Evolutionary conservation across 805 yeast genomes (phyloP), one percentile per base, ranked within the genome.

Genomic region (Ogataea paradorogensis): DNA sequence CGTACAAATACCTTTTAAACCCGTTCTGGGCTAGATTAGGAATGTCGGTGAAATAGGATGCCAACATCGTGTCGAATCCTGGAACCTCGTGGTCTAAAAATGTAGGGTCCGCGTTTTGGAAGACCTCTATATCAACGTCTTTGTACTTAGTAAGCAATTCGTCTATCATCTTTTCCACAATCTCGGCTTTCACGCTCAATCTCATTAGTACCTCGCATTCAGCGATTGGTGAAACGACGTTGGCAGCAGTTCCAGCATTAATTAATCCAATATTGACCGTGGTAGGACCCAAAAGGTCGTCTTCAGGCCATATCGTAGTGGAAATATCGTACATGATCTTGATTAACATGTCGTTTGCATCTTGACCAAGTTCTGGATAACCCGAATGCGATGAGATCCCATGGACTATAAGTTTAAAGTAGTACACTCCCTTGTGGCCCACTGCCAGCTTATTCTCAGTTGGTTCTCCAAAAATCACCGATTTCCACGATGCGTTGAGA

Each of bases 381-480:
- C 87, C 87, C 2, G 82, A 75, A 53, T 82, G 89, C 4, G 78
- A 63, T 2, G 85, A 74, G 39, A 69, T 66, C 3, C 87, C 88
- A n/a, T 54, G 48, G n/a, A 71, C 76, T 13, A 56, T 44, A 18
- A 78, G 43, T 5, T 63, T 53, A 25, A 73, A 70, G 37, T 62
- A 49, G 30, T 65, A 73, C 26, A 69, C 62, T 11, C 87, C 87
- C 58, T 82, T 82, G 54, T 82, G 90, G 9, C 88, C 89, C 5
- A 73, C 74, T 10, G 84, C 86, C 15, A 82, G 64, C 50, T 76
- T 79, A 54, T 73, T 65, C 48, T 81, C 87, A 0, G 90, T 82
- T 9, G 90, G 90, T 56, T 82, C 90, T 9, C 89, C 89, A 61
- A 82, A 82, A 22, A 83, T 69, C 11, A 73, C 88, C 8, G 74